A percentile compares a stretch with the other conserved stretches of the same genome.
These are phyloP conservation scores for Acacia concinna DNA, from an alignment of 331 rosid species.

Conservation along the genomic window DNA sequence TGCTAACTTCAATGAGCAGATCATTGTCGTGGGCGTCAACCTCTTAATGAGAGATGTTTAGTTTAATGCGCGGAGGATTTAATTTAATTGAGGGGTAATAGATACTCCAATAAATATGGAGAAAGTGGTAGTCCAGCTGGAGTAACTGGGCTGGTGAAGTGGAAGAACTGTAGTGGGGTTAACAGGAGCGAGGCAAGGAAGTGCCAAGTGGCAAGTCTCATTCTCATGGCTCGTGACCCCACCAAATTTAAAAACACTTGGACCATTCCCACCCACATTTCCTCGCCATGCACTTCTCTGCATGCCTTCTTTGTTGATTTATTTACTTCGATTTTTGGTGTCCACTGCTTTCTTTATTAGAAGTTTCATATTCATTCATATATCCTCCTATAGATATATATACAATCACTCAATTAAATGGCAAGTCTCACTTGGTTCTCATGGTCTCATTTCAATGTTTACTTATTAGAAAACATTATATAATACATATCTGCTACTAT, in stretches of 20 bases:
- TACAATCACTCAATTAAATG: too few relatives aligned
- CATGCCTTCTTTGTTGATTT: not conserved
- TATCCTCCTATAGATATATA: too few relatives aligned
- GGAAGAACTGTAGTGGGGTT: not conserved
- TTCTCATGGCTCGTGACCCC: not conserved
- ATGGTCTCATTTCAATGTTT: not conserved
- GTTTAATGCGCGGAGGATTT: not conserved
- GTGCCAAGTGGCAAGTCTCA: not conserved
- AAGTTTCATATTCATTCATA: too few relatives aligned
- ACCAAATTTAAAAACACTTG: not conserved
- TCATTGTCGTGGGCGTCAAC: not conserved
- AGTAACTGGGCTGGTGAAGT: not conserved
- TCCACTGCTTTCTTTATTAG: not conserved
- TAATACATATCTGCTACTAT: too few relatives aligned
- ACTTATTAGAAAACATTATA: too few relatives aligned
- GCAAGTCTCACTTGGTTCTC: not conserved
- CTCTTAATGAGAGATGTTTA: not conserved
- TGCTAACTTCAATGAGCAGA: too few relatives aligned
- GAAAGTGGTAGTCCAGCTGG: not conserved
- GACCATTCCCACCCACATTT: not conserved
- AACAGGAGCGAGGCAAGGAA: not conserved
- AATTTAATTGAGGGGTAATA: not conserved
- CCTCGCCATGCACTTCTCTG: not conserved
- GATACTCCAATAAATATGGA: not conserved
- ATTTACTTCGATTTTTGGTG: not conserved